phyloP scores from a whole-genome alignment of 2,329 filamentous ascomycete species.

The Scolecobasidium constrictum region DNA sequence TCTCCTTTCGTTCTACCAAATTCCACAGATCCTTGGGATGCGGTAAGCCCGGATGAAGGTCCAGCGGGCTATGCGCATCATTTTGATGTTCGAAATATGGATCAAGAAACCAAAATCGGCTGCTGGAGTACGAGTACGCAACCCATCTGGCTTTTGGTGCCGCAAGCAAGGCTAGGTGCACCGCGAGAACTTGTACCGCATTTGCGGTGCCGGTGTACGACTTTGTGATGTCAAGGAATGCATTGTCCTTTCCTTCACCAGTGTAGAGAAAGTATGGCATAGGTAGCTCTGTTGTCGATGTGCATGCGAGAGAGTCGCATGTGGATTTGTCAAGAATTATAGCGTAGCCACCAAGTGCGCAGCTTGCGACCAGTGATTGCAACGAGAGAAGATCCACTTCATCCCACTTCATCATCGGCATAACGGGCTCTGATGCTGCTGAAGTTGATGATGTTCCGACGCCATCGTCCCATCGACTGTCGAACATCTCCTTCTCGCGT shows the following conservation, averaged over 20 bases:
- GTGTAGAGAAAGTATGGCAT: slow-evolving; percentile 18
- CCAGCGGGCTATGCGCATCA: background rate
- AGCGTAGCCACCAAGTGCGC: slow-evolving; percentile 18
- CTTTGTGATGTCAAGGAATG: slow-evolving; percentile 2
- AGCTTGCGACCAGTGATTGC: slow-evolving; percentile 18
- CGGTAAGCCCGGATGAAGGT: background rate
- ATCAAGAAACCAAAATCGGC: slow-evolving; percentile 27
- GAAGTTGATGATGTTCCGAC: background rate
- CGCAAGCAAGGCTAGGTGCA: slow-evolving; percentile 27
- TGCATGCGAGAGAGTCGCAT: slow-evolving; percentile 26
- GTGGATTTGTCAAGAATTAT: slow-evolving; percentile 27
- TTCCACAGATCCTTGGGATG: background rate
- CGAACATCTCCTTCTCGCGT: slow-evolving; percentile 19
- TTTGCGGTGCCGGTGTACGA: slow-evolving; percentile 17
- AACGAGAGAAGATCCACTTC: slow-evolving; percentile 24
- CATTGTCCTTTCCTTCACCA: background rate
- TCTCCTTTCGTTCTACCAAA: background rate
- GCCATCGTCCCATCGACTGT: slow-evolving; percentile 1
- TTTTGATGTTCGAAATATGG: background rate
- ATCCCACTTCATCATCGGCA: slow-evolving; percentile 21
- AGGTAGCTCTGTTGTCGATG: slow-evolving; percentile 20
- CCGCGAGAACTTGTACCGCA: slow-evolving; percentile 26
- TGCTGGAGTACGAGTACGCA: slow-evolving; percentile 26
- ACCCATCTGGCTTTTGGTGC: slow-evolving; percentile 28
- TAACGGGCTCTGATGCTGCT: background rate